These are phyloP conservation scores for Colletotrichum sp. DNA, from an alignment of 2,329 filamentous ascomycete species.

Conservation along the genomic window DNA sequence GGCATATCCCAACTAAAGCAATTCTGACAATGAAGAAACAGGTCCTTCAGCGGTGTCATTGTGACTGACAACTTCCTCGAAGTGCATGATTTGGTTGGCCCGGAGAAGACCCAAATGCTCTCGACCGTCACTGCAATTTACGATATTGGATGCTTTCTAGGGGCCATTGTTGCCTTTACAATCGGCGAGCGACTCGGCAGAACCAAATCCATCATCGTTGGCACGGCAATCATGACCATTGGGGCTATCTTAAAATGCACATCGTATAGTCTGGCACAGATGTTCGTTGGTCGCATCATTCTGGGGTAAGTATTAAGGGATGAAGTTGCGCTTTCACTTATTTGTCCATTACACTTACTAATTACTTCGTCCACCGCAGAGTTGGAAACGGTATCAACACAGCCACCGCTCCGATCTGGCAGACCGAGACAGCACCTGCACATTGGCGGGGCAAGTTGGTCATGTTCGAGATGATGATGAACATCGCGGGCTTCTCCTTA, in stretches of 20 bases:
- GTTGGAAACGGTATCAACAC: slow-evolving; percentile 50
- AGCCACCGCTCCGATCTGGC: slow-evolving; percentile 41
- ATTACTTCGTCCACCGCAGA: slow-evolving; percentile 26
- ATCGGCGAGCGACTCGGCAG: neutral
- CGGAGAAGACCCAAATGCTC: neutral
- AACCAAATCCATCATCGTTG: neutral
- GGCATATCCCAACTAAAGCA: neutral
- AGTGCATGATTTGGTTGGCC: neutral
- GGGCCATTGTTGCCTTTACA: neutral
- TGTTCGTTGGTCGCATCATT: neutral
- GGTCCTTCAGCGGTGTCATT: neutral
- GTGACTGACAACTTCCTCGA: neutral
- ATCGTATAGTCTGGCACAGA: neutral
- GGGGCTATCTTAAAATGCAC: neutral
- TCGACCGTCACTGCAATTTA: neutral
- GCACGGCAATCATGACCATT: neutral
- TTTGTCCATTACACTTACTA: neutral
- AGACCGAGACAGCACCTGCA: slow-evolving; percentile 38
- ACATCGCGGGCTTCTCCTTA: slow-evolving; percentile 35
- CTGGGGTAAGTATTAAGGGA: neutral
- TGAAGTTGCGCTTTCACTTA: neutral
- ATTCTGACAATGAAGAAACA: neutral
- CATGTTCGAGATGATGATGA: slow-evolving; percentile 34
- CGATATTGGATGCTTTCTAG: neutral
- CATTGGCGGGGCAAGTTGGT: slow-evolving; percentile 36